Evolutionary conservation across 1,284 basidiomycete genomes (phyloP).

Genomic region (Apiotrichum veenhuisii): DNA sequence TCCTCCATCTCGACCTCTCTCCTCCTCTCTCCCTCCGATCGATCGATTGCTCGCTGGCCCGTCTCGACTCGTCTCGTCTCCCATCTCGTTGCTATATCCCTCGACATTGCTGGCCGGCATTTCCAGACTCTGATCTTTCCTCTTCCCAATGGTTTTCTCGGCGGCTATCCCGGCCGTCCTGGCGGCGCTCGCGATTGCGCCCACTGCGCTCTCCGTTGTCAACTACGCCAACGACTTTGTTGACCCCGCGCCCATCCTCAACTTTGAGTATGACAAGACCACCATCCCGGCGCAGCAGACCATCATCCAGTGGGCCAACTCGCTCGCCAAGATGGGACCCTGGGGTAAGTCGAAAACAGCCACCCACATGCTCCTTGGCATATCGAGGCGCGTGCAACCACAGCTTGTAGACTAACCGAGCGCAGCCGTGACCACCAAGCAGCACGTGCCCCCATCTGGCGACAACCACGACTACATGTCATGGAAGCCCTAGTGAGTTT

Average conservation of each 20-base stretch:
- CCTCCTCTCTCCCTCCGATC: no score
- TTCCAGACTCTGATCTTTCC: no score
- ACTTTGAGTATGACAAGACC: conserved; percentile 6
- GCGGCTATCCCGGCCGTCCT: background rate
- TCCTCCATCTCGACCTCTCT: no score
- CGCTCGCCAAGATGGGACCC: conserved; percentile 2
- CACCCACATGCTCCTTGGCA: background rate
- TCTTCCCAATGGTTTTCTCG: background rate
- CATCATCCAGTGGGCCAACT: conserved; percentile 16
- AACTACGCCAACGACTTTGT: conserved; percentile 20
- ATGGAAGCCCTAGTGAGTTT: conserved; percentile 16
- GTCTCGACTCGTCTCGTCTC: no score
- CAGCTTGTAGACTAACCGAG: background rate
- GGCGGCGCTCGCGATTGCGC: conserved; percentile 6
- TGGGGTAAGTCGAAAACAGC: conserved; percentile 17
- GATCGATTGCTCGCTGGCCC: no score
- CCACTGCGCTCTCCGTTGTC: conserved; percentile 5
- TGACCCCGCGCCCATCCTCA: conserved; percentile 11
- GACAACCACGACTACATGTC: conserved; percentile 21
- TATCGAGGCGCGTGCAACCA: no score
- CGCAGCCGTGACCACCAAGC: conserved; percentile 14
- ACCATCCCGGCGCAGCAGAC: conserved; percentile 17
- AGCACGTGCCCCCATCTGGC: conserved; percentile 11
- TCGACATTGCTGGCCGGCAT: no score
- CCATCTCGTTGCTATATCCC: no score